Percentiles rank a stretch among this genome's conserved stretches.
These are phyloP conservation scores for Trebouxia sp. DNA, from an alignment of 139 green algal species.

Conservation along the genomic window DNA sequence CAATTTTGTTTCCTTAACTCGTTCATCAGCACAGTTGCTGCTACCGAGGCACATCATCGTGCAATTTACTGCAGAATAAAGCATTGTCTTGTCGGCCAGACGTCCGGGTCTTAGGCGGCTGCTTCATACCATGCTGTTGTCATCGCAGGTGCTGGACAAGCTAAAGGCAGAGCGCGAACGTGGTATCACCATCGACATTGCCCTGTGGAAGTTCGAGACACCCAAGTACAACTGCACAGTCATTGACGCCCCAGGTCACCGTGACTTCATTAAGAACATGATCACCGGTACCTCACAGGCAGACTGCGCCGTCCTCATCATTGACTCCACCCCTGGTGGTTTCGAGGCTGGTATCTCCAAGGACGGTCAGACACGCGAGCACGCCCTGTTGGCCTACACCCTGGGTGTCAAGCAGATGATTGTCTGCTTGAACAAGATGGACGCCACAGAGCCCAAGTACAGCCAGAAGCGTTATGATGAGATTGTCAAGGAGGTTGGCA, in stretches of 20 bases:
- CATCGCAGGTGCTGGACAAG: conserved; percentile 79
- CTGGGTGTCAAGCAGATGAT: conserved; percentile 99
- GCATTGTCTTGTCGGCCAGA: not conserved
- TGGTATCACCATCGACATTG: conserved; percentile 89
- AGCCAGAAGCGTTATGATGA: conserved; percentile 93
- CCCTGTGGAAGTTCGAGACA: conserved; percentile 97
- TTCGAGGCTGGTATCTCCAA: conserved; percentile 98
- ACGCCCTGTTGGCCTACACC: conserved; percentile 96
- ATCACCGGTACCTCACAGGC: conserved; percentile 97
- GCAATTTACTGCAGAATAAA: not conserved
- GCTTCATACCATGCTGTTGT: not conserved
- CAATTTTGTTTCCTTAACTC: not conserved
- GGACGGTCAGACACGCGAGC: conserved; percentile 99
- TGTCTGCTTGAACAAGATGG: conserved; percentile 97
- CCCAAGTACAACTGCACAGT: conserved; percentile 99
- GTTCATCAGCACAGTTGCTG: not conserved
- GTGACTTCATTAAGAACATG: conserved; percentile 99
- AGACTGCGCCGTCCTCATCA: conserved; percentile 92
- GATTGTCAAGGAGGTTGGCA: conserved; percentile 96
- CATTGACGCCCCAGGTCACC: conserved; percentile 93
- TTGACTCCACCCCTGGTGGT: conserved; percentile 88
- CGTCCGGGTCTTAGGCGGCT: conserved; percentile 7
- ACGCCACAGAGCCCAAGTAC: conserved; percentile 92
- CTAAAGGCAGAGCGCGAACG: conserved; percentile 96
- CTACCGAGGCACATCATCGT: not conserved